Conservation (phyloP, 2,329 filamentous ascomycete species). For the Clarireedia paspali region DNA sequence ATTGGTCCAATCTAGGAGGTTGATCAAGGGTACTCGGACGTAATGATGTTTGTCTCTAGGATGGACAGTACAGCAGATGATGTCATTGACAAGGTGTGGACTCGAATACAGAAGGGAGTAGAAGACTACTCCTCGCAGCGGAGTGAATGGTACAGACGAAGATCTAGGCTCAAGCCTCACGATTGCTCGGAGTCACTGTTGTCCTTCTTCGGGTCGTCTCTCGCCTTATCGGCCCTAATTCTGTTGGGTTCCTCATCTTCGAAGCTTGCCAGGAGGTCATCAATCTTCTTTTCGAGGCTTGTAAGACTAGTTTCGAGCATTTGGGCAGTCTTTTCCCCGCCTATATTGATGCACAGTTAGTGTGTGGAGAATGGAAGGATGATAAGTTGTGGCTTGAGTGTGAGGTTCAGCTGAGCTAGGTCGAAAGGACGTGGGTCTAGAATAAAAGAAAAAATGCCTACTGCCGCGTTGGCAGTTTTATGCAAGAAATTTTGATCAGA, state of each 20-base stretch:
- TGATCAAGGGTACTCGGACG: too few relatives aligned
- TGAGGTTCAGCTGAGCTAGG: neutral
- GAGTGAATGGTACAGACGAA: too few relatives aligned
- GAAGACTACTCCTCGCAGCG: too few relatives aligned
- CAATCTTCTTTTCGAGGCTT: slow-evolving; percentile 46
- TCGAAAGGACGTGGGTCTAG: neutral
- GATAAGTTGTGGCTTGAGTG: neutral
- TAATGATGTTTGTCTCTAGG: too few relatives aligned
- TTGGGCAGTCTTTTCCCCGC: slow-evolving; percentile 46
- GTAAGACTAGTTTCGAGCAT: slow-evolving; percentile 46
- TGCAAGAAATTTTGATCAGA: neutral
- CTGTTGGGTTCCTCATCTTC: slow-evolving; percentile 28
- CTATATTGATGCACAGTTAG: slow-evolving; percentile 8
- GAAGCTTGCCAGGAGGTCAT: slow-evolving; percentile 44
- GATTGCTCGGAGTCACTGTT: too few relatives aligned
- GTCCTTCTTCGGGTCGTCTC: too few relatives aligned
- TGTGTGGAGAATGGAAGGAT: neutral
- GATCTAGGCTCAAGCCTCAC: too few relatives aligned
- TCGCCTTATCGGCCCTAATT: neutral
- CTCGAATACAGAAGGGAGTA: too few relatives aligned
- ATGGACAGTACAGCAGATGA: too few relatives aligned
- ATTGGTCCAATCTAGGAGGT: too few relatives aligned
- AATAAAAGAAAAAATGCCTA: neutral
- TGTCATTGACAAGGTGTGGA: too few relatives aligned
- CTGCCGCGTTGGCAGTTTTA: neutral